Conservation (phyloP, 2,329 filamentous ascomycete genomes). For the Coleophoma crateriformis region DNA sequence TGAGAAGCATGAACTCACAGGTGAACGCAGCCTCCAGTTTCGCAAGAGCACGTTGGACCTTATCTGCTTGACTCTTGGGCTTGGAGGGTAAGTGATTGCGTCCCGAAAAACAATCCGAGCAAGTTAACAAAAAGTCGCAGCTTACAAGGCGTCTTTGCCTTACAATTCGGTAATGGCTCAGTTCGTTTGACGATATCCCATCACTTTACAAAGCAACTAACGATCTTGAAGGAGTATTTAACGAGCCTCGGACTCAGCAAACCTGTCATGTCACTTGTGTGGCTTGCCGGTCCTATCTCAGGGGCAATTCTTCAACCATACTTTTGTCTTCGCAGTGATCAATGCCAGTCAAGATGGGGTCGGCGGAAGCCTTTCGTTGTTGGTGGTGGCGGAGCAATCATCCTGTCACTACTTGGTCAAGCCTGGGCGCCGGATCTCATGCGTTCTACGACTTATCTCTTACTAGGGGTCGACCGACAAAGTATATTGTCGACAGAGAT, state of each 20-base stretch:
- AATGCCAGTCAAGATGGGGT: slow-evolving; percentile 34
- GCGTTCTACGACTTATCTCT: not conserved
- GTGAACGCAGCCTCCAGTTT: no score
- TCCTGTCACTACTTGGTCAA: slow-evolving; percentile 40
- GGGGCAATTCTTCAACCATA: slow-evolving; percentile 48
- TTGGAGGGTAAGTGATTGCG: not conserved
- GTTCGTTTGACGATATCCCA: not conserved
- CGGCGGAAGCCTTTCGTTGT: slow-evolving; percentile 46
- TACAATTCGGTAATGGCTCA: not conserved
- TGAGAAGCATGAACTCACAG: no score
- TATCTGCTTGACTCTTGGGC: not conserved
- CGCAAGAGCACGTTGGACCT: not conserved
- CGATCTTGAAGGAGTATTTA: not conserved
- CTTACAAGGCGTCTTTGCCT: not conserved
- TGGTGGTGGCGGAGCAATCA: slow-evolving; percentile 40
- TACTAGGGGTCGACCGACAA: not conserved
- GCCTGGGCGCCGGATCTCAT: slow-evolving; percentile 39
- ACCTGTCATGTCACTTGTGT: slow-evolving; percentile 44
- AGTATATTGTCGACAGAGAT: not conserved
- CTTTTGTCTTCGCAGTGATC: slow-evolving; percentile 46
- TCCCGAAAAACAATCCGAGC: not conserved
- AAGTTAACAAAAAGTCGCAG: not conserved
- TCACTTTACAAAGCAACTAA: not conserved
- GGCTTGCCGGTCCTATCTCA: slow-evolving; percentile 49
- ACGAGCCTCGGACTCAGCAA: not conserved